phyloP scores from a whole-genome alignment of 2,329 filamentous ascomycete species.

The Alternaria sp. region DNA sequence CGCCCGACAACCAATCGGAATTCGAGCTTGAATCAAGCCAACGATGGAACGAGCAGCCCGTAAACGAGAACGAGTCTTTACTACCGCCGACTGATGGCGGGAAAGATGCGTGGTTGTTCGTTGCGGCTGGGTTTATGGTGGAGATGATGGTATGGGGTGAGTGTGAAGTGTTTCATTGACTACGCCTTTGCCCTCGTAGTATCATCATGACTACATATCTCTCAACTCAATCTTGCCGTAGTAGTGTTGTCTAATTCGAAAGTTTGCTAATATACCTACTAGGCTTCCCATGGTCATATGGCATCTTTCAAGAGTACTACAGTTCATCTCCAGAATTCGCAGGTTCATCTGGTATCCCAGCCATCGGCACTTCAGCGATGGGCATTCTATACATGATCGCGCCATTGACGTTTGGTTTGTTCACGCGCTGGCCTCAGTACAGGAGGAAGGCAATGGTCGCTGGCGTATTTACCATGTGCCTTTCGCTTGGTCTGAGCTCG shows the following conservation, averaged over 20 bases:
- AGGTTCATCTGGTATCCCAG: conserved; percentile 60
- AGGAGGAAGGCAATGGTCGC: conserved; percentile 37
- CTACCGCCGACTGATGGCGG: conserved; percentile 59
- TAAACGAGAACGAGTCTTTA: conserved; percentile 11
- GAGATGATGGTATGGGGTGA: conserved; percentile 59
- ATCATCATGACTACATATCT: neutral
- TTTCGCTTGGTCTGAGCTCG: conserved; percentile 50
- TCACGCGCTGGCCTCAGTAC: conserved; percentile 43
- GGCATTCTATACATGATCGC: conserved; percentile 55
- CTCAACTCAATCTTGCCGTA: too few species aligned
- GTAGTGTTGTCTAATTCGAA: too few species aligned
- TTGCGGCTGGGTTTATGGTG: conserved; percentile 57
- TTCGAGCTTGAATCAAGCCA: conserved; percentile 6
- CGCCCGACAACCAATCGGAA: neutral
- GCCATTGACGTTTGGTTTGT: conserved; percentile 48
- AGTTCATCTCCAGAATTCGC: conserved; percentile 64
- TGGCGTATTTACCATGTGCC: conserved; percentile 48
- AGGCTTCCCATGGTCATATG: conserved; percentile 74
- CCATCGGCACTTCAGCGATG: conserved; percentile 70
- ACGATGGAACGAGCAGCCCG: conserved; percentile 9
- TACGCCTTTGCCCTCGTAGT: neutral
- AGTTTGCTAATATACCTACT: neutral
- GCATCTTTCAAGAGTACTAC: conserved; percentile 75
- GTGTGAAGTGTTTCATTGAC: neutral
- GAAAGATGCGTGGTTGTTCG: conserved; percentile 59